A percentile compares a stretch with the other conserved stretches of the same genome.
Evolutionary conservation across 164 flowering plant species (phyloP).

Genomic region (Cinnamomum micranthum): DNA sequence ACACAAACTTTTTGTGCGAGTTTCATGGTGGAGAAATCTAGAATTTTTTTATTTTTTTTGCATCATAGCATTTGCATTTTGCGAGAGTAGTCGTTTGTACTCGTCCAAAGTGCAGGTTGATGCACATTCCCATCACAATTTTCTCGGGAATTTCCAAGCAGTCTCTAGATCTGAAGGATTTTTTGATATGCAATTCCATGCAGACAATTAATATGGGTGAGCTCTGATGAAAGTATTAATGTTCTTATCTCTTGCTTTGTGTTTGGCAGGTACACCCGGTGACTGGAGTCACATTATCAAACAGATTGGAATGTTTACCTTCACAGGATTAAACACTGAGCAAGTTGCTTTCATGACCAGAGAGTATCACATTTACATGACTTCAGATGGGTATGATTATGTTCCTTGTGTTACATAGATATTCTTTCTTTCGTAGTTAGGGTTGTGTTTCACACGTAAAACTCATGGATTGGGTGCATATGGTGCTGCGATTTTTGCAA

Average conservation of each 20-base stretch:
- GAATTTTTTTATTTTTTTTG: no score
- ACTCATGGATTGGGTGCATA: no score
- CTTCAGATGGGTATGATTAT: constrained; percentile 80
- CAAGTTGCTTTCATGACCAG: constrained; percentile 92
- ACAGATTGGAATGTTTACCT: constrained; percentile 99
- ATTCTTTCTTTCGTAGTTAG: neutral
- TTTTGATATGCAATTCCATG: neutral
- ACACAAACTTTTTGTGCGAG: no score
- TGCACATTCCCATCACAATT: neutral
- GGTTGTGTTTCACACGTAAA: no score
- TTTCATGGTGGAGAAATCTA: no score
- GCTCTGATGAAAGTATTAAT: neutral
- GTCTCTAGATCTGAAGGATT: neutral
- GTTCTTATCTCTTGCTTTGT: neutral
- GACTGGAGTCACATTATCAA: constrained; percentile 99
- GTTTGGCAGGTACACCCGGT: constrained; percentile 81
- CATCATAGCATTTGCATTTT: neutral
- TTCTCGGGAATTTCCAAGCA: neutral
- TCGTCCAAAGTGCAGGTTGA: neutral
- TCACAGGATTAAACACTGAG: constrained; percentile 80
- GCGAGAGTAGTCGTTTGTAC: neutral
- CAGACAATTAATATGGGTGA: neutral
- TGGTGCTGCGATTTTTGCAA: no score
- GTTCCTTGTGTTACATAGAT: neutral
- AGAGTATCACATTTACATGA: constrained; percentile 96